phyloP scores from a whole-genome alignment of 2,329 filamentous ascomycete genomes.

The Penicillium sp. region DNA sequence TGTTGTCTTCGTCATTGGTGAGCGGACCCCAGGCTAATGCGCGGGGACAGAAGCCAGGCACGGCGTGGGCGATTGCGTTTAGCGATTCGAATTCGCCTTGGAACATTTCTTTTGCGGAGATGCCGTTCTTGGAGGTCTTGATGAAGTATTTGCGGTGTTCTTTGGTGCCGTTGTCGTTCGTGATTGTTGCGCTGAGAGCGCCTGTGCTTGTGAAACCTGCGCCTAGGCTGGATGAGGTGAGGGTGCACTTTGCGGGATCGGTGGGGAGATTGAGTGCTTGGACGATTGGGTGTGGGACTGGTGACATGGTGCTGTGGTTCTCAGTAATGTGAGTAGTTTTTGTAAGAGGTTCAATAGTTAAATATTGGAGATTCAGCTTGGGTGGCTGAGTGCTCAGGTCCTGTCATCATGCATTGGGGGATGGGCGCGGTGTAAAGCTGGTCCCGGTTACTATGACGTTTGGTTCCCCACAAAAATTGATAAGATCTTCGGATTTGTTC shows the following conservation, averaged over 20 bases:
- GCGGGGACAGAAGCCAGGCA: conserved; percentile 74
- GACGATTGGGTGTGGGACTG: conserved; percentile 38
- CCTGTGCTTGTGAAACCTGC: conserved; percentile 50
- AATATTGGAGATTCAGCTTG: neutral
- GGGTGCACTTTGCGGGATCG: conserved; percentile 36
- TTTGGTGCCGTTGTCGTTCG: conserved; percentile 22
- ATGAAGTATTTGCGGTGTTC: conserved; percentile 43
- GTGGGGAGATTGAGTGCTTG: conserved; percentile 40
- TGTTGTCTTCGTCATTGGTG: conserved; percentile 24
- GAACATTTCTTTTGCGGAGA: conserved; percentile 42
- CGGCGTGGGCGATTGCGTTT: conserved; percentile 72
- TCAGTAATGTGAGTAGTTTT: neutral
- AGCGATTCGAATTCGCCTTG: conserved; percentile 80
- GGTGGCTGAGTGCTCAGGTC: neutral
- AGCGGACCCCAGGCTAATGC: conserved; percentile 72
- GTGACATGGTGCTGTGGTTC: conserved; percentile 27
- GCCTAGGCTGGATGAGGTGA: conserved; percentile 42
- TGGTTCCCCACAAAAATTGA: conserved; percentile 12
- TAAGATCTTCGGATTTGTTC: neutral
- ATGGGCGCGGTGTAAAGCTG: neutral
- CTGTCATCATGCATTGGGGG: conserved; percentile 4
- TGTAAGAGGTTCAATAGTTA: neutral
- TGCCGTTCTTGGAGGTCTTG: conserved; percentile 40
- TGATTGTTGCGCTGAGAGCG: conserved; percentile 38
- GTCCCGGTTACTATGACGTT: conserved; percentile 27